Evolutionary conservation across 1,284 basidiomycete genomes (phyloP).

Genomic region (Marasmius tenuissimus): DNA sequence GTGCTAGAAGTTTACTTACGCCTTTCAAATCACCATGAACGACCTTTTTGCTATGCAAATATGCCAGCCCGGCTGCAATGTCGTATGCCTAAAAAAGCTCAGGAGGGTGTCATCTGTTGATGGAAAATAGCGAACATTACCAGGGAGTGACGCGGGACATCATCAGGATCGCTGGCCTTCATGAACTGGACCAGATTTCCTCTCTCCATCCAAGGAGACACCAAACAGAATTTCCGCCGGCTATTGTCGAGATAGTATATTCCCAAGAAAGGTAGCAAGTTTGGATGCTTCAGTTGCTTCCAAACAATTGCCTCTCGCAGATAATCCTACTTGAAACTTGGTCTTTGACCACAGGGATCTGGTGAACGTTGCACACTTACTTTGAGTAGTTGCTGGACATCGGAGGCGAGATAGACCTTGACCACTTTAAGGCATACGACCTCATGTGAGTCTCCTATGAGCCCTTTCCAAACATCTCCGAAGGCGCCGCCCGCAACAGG

Average conservation of each 20-base stretch:
- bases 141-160: conserved; percentile 1
- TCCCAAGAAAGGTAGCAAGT: not conserved
- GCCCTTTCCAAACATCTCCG: not conserved
- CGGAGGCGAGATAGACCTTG: not conserved
- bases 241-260: not conserved
- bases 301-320: not conserved
- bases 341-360: not conserved
- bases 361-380: not conserved
- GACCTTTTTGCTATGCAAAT: not conserved
- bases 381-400: not conserved
- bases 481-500: not conserved
- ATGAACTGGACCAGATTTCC: not conserved
- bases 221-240: not conserved
- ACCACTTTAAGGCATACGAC: not conserved
- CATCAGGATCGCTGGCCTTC: not conserved
- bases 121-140: not conserved
- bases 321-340: not conserved
- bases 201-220: not conserved
- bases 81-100: not conserved
- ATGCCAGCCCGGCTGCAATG: not conserved
- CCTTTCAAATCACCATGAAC: not conserved
- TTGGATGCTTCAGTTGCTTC: not conserved
- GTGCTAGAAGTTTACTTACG: not conserved
- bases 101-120: not conserved
- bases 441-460: not conserved